phyloP scores from a whole-genome alignment of 495 filamentous ascomycete genomes.

The Cenococcum geophilum region DNA sequence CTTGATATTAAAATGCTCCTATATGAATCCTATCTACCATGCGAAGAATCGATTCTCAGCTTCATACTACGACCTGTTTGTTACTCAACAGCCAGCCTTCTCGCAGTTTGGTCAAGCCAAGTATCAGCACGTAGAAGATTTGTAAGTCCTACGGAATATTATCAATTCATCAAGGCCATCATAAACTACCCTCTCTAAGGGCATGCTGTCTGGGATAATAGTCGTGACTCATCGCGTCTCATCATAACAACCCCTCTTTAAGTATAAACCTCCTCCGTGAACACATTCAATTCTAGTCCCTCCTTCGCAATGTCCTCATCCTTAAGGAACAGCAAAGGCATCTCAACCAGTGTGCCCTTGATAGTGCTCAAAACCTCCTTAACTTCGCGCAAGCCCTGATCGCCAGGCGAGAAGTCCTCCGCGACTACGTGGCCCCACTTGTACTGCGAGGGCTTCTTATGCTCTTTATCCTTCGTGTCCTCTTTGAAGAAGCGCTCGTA shows the following conservation, averaged over 20 bases:
- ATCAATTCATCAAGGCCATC: too few relatives aligned
- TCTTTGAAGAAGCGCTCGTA: conserved; percentile 62
- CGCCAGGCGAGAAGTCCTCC: conserved; percentile 64
- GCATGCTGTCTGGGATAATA: too few relatives aligned
- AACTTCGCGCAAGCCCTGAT: conserved; percentile 59
- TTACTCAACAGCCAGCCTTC: too few relatives aligned
- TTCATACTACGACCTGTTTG: too few relatives aligned
- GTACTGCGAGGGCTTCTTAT: conserved; percentile 46
- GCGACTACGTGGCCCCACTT: conserved; percentile 82
- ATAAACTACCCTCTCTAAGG: too few relatives aligned
- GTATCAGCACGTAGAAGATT: too few relatives aligned
- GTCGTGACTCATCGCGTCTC: too few relatives aligned
- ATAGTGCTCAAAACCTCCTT: conserved; percentile 74
- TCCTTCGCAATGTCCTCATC: conserved; percentile 84
- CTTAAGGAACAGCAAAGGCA: conserved; percentile 84
- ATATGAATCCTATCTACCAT: too few relatives aligned
- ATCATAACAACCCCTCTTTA: conserved; percentile 31
- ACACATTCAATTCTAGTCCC: conserved; percentile 68
- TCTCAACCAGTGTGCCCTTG: conserved; percentile 79
- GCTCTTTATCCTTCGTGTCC: conserved; percentile 37
- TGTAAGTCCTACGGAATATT: too few relatives aligned
- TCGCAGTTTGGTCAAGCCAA: too few relatives aligned
- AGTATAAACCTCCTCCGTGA: conserved; percentile 82
- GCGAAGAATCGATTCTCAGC: too few relatives aligned
- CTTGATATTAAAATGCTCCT: too few relatives aligned